Evolutionary conservation across 768 basidiomycete species (phyloP), one percentile per base, ranked within the genome.

Genomic region (Tylopilus rubrobrunneus): DNA sequence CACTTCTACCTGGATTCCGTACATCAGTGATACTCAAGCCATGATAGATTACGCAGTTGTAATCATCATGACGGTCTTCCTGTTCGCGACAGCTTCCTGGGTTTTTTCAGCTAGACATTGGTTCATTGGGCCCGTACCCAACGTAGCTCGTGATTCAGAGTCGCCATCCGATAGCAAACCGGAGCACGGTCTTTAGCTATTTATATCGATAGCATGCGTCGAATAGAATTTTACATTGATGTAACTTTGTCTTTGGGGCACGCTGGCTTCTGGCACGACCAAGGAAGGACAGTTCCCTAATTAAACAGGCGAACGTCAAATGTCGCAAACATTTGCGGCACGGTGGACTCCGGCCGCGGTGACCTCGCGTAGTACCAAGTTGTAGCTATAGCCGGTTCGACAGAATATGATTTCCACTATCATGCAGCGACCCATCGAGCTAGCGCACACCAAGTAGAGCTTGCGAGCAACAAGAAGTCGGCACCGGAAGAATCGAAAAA

Each of bases 51-150:
- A 65, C 9, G 52, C 56, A 0, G 12, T 71, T 7, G 65, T 70
- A n/a, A 67, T 73, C n/a, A 49, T 72, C 14, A 52, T 67, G 45
- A 59, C 56, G 15, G 63, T 73, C 14, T 66, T 72, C 45, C 11
- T 72, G 17, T 67, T 71, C 40, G 61, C 70, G 15, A 60, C 67
- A 15, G 54, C 49, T 0, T 65, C 61, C 17, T 76, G 75, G 73
- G 49, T 71, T 28, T 42, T 72, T 37, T 71, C 69, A 3, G 71
- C 73, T 1, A 60, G 57, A 10, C 52, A 66, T 47, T 75, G 71
- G 74, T 74, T 72, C 47, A 62, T 57, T 2, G 70, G 71, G 3
- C 68, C 75, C 11, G 53, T 73, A 27, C 56, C 64, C 14, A 76
- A 70, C 52, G 60, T 71, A 34, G 53, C 25, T 48, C 15, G 25